Conservation (phyloP, 176 grass and related monocot species). For the Ensete ventricosum region DNA sequence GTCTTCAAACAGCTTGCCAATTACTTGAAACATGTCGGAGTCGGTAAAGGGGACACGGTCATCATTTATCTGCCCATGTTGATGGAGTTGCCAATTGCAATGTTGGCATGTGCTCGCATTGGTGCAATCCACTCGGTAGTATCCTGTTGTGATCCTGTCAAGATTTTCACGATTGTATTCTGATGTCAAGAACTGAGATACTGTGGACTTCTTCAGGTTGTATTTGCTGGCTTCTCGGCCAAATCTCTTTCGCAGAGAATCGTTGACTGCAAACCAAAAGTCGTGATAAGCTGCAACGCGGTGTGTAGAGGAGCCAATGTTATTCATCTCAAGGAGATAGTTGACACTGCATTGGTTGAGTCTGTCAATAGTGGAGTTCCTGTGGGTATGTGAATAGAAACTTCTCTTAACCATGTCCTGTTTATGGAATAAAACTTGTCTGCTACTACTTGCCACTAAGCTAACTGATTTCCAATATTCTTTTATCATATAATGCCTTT, state of each 20-base stretch:
- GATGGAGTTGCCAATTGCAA: slow-evolving; percentile 89
- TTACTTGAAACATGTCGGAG: slow-evolving; percentile 73
- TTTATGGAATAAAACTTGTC: neutral
- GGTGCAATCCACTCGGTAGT: slow-evolving; percentile 88
- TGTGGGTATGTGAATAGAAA: slow-evolving; percentile 34
- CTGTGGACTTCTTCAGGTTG: slow-evolving; percentile 40
- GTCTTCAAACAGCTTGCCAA: slow-evolving; percentile 54
- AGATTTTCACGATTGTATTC: neutral
- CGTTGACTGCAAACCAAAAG: slow-evolving; percentile 67
- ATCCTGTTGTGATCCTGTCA: neutral
- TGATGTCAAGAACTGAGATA: neutral
- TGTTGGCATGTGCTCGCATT: slow-evolving; percentile 88
- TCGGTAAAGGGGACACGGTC: slow-evolving; percentile 70
- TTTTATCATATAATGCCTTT: too few relatives aligned
- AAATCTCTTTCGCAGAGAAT: slow-evolving; percentile 82
- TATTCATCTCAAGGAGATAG: slow-evolving; percentile 80
- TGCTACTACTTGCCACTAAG: too few relatives aligned
- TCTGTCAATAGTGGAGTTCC: slow-evolving; percentile 54
- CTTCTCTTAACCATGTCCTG: neutral
- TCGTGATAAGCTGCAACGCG: slow-evolving; percentile 85
- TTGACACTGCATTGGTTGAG: slow-evolving; percentile 54
- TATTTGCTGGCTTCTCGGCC: slow-evolving; percentile 89
- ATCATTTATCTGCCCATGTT: slow-evolving; percentile 93
- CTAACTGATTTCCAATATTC: too few relatives aligned
- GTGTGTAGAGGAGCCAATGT: slow-evolving; percentile 55